Evolutionary conservation across 164 flowering plant genomes (phyloP).

Genomic region (Chloranthus sessilifolius): DNA sequence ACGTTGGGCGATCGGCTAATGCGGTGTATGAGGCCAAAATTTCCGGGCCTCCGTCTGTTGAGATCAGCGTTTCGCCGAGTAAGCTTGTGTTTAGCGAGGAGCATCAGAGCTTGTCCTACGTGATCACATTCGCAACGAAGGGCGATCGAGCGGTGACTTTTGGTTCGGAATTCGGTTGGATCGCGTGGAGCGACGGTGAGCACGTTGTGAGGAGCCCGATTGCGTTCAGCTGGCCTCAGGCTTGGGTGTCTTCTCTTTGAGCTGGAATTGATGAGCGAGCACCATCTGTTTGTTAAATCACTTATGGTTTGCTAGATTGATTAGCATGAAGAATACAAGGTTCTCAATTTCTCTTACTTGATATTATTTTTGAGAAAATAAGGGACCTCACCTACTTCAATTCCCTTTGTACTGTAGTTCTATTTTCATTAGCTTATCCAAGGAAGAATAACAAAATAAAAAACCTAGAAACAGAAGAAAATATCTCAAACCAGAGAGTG

Average conservation of each 20-base stretch:
- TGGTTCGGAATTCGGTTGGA: constrained; percentile 40
- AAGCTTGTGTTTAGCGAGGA: constrained; percentile 53
- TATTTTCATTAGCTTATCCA: too few relatives aligned
- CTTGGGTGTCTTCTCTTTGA: constrained; percentile 24
- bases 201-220: constrained; percentile 76
- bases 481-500: too few relatives aligned
- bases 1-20: constrained; percentile 50
- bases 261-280: too few relatives aligned
- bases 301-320: too few relatives aligned
- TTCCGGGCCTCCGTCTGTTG: constrained; percentile 42
- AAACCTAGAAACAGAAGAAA: too few relatives aligned
- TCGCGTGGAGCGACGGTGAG: constrained; percentile 75
- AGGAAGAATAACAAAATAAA: too few relatives aligned
- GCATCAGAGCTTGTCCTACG: constrained; percentile 38
- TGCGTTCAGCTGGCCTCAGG: constrained; percentile 42
- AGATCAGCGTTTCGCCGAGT: constrained; percentile 50
- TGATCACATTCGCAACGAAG: constrained; percentile 39
- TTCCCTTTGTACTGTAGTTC: too few relatives aligned
- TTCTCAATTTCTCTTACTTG: too few relatives aligned
- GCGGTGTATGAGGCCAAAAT: constrained; percentile 59
- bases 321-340: too few relatives aligned
- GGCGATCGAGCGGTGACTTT: neutral
- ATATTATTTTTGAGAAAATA: too few relatives aligned
- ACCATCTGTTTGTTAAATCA: too few relatives aligned
- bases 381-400: too few relatives aligned